Conservation (phyloP, 1,139 yeast species). For the Meyerozyma sp. region DNA sequence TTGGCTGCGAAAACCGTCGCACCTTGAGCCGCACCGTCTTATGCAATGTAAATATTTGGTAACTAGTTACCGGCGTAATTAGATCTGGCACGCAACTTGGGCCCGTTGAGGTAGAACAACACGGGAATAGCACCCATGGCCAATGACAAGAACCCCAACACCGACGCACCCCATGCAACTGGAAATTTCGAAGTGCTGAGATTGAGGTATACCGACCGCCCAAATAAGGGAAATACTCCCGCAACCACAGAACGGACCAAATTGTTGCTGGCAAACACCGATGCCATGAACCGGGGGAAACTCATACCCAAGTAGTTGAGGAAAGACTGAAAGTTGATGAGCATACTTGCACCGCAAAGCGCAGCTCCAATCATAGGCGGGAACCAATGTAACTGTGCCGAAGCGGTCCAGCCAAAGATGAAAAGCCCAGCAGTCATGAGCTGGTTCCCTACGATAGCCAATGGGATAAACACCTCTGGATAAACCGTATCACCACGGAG, state of each 20-base stretch:
- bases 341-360: conserved; percentile 23
- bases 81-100: conserved; percentile 37
- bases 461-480: conserved; percentile 60
- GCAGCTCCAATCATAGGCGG: conserved; percentile 27
- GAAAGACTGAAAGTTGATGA: conserved; percentile 20
- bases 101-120: conserved; percentile 26
- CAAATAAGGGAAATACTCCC: conserved; percentile 29
- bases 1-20: too few species aligned
- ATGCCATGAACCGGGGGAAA: conserved; percentile 36
- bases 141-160: conserved; percentile 51
- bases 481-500: conserved; percentile 25
- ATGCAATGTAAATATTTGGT: not conserved
- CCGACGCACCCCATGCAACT: conserved; percentile 63
- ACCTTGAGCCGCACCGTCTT: too few species aligned
- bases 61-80: conserved; percentile 28
- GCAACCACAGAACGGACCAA: conserved; percentile 24
- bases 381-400: conserved; percentile 26
- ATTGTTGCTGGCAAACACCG: conserved; percentile 27
- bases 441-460: conserved; percentile 32
- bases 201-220: conserved; percentile 41
- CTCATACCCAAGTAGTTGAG: conserved; percentile 28
- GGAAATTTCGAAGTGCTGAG: conserved; percentile 26
- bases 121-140: conserved; percentile 65
- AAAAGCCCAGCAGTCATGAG: conserved; percentile 27
- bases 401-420: conserved; percentile 29